These are phyloP conservation scores for Paratinospora sagittata DNA, from an alignment of 164 flowering plant genomes.

Conservation along the genomic window DNA sequence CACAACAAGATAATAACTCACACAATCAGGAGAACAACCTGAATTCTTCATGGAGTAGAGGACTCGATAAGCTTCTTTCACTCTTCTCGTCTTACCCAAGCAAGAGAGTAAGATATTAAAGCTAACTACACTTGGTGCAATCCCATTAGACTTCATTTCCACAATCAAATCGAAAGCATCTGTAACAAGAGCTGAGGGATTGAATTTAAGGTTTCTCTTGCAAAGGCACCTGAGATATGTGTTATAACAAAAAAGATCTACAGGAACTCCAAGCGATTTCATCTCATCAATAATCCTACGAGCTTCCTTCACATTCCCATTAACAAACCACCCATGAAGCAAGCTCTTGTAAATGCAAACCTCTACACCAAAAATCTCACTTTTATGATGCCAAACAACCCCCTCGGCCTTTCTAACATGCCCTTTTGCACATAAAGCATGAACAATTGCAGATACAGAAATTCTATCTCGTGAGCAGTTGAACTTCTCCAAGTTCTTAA, in stretches of 20 bases:
- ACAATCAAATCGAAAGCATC: conserved; percentile 57
- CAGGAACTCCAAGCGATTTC: conserved; percentile 40
- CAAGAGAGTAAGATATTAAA: conserved; percentile 71
- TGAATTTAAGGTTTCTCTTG: conserved; percentile 42
- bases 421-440: conserved; percentile 61
- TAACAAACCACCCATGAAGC: conserved; percentile 57
- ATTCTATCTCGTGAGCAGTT: conserved; percentile 42
- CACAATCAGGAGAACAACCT: conserved; percentile 61
- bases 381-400: conserved; percentile 51
- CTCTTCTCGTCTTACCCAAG: conserved; percentile 60
- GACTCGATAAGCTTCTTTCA: conserved; percentile 49
- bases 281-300: conserved; percentile 51
- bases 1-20: conserved; percentile 63
- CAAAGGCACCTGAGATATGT: conserved; percentile 61
- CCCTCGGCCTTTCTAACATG: conserved; percentile 68
- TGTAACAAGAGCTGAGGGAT: conserved; percentile 69
- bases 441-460: conserved; percentile 46
- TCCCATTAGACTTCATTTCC: conserved; percentile 56
- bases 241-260: conserved; percentile 51
- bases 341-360: conserved; percentile 41
- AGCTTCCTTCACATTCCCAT: conserved; percentile 56
- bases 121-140: conserved; percentile 43
- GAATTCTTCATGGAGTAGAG: conserved; percentile 46
- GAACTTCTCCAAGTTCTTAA: conserved; percentile 63
- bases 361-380: conserved; percentile 38